Evolutionary conservation across 1,284 basidiomycete genomes (phyloP).

Genomic region (Boletus mariae): DNA sequence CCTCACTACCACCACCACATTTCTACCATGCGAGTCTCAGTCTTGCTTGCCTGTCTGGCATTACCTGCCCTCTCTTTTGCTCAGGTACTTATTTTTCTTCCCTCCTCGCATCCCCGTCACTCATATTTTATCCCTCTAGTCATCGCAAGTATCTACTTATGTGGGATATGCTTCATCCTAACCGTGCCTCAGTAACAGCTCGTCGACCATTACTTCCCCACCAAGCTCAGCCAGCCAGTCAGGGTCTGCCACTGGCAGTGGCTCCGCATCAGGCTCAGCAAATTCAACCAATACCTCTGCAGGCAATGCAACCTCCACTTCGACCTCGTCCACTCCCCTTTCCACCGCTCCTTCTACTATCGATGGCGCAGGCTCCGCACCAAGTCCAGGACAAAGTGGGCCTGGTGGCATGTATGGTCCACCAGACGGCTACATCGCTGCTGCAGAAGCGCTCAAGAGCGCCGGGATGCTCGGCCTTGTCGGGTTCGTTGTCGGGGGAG

Average conservation of each 20-base stretch:
- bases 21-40: conserved; percentile 21
- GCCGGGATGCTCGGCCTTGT: conserved; percentile 32
- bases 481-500: conserved; percentile 45
- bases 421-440: conserved; percentile 58
- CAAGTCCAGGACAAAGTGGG: conserved; percentile 41
- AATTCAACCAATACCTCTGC: conserved; percentile 16
- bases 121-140: conserved; percentile 15
- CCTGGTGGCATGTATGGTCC: conserved; percentile 52
- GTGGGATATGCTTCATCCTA: conserved; percentile 32
- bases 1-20: background rate
- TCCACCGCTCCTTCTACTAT: conserved; percentile 57
- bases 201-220: conserved; percentile 44
- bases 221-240: conserved; percentile 30
- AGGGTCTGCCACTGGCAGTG: conserved; percentile 26
- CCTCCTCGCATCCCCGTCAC: background rate
- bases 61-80: conserved; percentile 25
- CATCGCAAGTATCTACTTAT: conserved; percentile 29
- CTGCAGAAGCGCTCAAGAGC: conserved; percentile 43
- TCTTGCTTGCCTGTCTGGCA: conserved; percentile 21
- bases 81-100: conserved; percentile 22
- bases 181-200: conserved; percentile 39
- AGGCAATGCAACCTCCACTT: conserved; percentile 32
- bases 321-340: conserved; percentile 36
- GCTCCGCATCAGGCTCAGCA: conserved; percentile 18
- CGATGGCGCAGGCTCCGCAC: conserved; percentile 50